A percentile compares a stretch with the other conserved stretches of the same genome.
These are phyloP conservation scores for Sphaerulina musiva DNA, from an alignment of 2,329 filamentous ascomycete genomes.

Conservation along the genomic window DNA sequence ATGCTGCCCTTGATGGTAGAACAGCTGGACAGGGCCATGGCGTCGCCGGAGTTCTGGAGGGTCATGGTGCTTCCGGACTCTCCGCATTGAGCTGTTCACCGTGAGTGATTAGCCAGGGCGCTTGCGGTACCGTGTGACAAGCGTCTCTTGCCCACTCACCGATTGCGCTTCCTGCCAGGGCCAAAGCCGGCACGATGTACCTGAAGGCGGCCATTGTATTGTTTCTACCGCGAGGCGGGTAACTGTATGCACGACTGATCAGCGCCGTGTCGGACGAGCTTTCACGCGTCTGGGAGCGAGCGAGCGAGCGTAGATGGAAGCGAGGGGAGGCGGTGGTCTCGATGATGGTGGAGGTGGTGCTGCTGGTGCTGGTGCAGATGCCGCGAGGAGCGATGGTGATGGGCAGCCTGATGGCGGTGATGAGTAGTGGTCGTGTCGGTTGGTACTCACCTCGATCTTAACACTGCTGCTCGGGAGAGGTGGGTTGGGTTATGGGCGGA, in stretches of 20 bases:
- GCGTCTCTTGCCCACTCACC: conserved; percentile 37
- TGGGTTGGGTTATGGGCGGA: neutral
- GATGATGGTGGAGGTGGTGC: no score
- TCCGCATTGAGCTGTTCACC: conserved; percentile 32
- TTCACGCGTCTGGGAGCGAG: conserved; percentile 2
- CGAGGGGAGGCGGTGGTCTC: neutral
- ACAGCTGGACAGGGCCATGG: conserved; percentile 56
- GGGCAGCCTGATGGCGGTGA: neutral
- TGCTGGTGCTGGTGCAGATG: neutral
- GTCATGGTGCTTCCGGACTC: conserved; percentile 44
- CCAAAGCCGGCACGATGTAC: conserved; percentile 53
- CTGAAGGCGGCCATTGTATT: conserved; percentile 48
- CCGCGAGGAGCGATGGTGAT: neutral
- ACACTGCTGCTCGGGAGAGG: conserved; percentile 13
- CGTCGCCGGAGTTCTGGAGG: conserved; percentile 57
- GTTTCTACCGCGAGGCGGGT: conserved; percentile 16
- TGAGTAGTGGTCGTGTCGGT: neutral
- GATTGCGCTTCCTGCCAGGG: conserved; percentile 47
- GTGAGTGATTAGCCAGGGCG: conserved; percentile 3
- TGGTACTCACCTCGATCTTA: conserved; percentile 13
- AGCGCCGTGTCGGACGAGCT: conserved; percentile 12
- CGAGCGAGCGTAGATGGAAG: neutral
- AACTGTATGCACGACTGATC: conserved; percentile 16
- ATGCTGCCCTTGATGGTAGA: conserved; percentile 63
- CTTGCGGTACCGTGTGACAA: conserved; percentile 10